Evolutionary conservation across 2,329 filamentous ascomycete genomes (phyloP), one percentile per base, ranked within the genome.

Genomic region (Phoma sp.): DNA sequence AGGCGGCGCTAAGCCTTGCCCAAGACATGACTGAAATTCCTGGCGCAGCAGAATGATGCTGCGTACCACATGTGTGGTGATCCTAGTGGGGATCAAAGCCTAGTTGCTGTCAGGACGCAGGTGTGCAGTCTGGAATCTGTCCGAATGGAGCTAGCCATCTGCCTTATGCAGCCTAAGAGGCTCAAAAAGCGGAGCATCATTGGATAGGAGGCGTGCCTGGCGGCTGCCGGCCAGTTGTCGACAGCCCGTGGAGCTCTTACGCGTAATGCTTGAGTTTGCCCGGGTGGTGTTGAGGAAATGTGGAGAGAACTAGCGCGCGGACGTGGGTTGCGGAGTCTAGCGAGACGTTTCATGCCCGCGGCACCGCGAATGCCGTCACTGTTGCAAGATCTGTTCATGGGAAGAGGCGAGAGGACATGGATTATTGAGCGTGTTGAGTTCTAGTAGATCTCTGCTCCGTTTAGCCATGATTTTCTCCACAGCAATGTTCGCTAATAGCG

Each of bases 231-330:
- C 43, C 56, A 59, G 37, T 51, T 60, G 56, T 61, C 60, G 56
- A 65, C 56, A 55, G 53, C 47, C 51, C 46, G 51, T 59, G 59
- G 56, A 57, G 53, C 64, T 69, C 62, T 69, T 67, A 73, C 71
- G 68, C 68, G 69, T 68, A 67, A 60, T 64, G 62, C 65, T 49
- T 62, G 61, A 66, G 61, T 32, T 46, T 53, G 43, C 48, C 26
- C 51, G 33, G 51, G 53, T 56, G 61, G 53, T 59, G 66, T 62
- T 61, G 61, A 66, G 53, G 60, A 67, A 63, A 48, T 64, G 67
- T 72, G 68, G 70, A 61, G 69, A 62, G 32, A 38, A 46, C 55
- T 60, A 53, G 51, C 34, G 40, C 39, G 57, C 55, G 53, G 37
- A 54, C 47, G 62, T 53, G 62, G 54, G 59, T 60, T 51, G 58